Evolutionary conservation across 2,329 filamentous ascomycete species (phyloP), one percentile per base, ranked within the genome.

Genomic region (Cercospora zeae-maydis): DNA sequence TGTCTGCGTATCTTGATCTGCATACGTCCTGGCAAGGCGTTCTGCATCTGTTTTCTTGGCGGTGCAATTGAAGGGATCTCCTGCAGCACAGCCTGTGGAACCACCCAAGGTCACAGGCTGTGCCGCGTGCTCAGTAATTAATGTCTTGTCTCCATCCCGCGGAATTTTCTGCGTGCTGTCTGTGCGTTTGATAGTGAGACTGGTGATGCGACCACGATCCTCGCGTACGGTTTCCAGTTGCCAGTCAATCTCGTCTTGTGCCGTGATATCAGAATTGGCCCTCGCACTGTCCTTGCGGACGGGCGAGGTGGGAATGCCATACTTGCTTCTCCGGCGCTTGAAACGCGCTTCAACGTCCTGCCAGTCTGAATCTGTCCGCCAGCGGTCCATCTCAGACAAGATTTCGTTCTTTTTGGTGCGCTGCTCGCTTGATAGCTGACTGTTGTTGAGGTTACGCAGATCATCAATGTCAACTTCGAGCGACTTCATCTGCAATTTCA

Each of bases 401-500:
- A 74, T 69, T 3, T 64, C 53, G 34, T 71, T 68, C 49, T 66
- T 66, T 49, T 65, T 67, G 39, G 55, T 53, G 9, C 58, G 54
- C 13, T 42, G 51, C 16, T 58, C 52, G 24, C 51, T 45, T 49
- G 60, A 58, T 19, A 62, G 63, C n/a, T 62, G 59, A n/a, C 64
- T 62, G 27, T 55, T 58, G 13, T 60, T 66, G 30, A 64, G 61
- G 49, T 63, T 63, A 16, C 60, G 61, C 33, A 68, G 61, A 36
- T 67, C 66, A 27, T 69, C 69, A 8, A 73, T 70, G 52, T 75
- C 73, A 1, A 73, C 66, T 56, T 78, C 75, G 19, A 78, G 58
- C 4, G 73, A 72, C 64, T 75, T 75, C 53, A 78, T 69, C 63
- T 78, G 76, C 33, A 78, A 63, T 67, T 77, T 76, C 47, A 78